Base-by-base conservation (phyloP, 1,284 basidiomycete genomes). In the Cutaneotrichosporon sp. region DNA sequence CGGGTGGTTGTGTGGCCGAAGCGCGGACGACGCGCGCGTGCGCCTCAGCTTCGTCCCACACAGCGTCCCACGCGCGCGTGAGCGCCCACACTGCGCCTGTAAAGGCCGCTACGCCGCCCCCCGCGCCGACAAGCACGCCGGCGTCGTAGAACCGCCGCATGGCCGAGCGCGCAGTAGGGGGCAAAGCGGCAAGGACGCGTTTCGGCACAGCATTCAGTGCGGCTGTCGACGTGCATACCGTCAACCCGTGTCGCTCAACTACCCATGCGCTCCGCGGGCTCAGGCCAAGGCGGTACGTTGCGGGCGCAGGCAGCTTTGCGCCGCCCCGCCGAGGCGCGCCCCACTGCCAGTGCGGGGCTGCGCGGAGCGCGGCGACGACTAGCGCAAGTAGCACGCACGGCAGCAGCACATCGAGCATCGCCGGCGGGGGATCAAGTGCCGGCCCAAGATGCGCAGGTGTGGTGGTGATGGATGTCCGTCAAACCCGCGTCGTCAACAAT, bases 1-100 rank as follows among this genome's bases (percentile, higher is more conserved):
- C 9, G 14, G 23, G 2, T 39, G 20, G 26, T 40, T n/a, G 22
- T 21, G 30, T 51, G 40, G 37, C 17, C 8, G 43, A 15, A 3
- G 43, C 30, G 7, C 21, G 7, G 23, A 51, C 52, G 20, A 52
- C 51, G 26, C 52, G 47, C 4, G 65, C 66, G 51, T 68, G 65
- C 1, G 59, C 54, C 51, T 59, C 58, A 2, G 61, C 62, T 41
- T 68, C 58, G 14, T 44, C 37, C 67, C 67, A 68, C 2, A 68
- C 67, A 1, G 58, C 61, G n/a, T 34, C 35, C 67, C 67, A 68
- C 1, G 64, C 64, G 9, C 50, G 46, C 48, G 44, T 35, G 41
- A 55, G 40, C 1, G 64, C 64, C 64, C 67, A 65, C 13, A 64
- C n/a, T 2, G 57, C 58, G 0, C 64, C 65, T 2, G 49, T 15